These are phyloP conservation scores for Mangifera indica DNA, from an alignment of 345 rosid genomes.

Conservation along the genomic window DNA sequence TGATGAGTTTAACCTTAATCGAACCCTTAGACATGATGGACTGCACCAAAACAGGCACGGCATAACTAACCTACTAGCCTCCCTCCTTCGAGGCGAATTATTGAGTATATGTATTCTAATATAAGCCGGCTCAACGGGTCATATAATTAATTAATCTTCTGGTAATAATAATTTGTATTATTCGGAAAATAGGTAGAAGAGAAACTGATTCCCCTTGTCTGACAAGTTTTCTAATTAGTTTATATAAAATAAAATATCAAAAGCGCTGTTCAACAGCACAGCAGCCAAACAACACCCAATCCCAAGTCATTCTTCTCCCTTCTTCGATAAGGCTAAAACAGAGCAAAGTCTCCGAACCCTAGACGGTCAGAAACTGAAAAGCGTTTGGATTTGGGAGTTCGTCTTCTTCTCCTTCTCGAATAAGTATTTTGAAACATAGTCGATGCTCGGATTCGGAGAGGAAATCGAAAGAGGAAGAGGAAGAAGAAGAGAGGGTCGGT, in stretches of 20 bases:
- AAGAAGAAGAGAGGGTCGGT: constrained; percentile 45
- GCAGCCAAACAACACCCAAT: background rate
- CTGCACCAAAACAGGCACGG: too few relatives aligned
- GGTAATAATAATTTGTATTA: too few relatives aligned
- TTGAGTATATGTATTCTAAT: too few relatives aligned
- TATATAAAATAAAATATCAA: too few relatives aligned
- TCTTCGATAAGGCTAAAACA: background rate
- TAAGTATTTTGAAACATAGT: background rate
- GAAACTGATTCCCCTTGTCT: background rate
- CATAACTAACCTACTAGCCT: too few relatives aligned
- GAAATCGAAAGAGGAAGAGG: constrained; percentile 32
- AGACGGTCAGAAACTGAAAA: background rate
- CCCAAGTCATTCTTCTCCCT: background rate
- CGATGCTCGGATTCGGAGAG: constrained; percentile 48
- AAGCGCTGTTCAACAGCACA: background rate
- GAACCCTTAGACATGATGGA: too few relatives aligned
- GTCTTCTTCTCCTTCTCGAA: background rate
- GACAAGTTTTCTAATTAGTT: background rate
- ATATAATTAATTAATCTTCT: too few relatives aligned
- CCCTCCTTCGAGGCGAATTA: too few relatives aligned
- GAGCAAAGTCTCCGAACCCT: background rate
- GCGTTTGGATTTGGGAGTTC: background rate
- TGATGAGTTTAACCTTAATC: too few relatives aligned
- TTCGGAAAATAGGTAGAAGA: background rate
- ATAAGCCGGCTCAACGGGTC: too few relatives aligned